phyloP scores from a whole-genome alignment of 257 asterid genomes.

The Scutellaria galericulata region DNA sequence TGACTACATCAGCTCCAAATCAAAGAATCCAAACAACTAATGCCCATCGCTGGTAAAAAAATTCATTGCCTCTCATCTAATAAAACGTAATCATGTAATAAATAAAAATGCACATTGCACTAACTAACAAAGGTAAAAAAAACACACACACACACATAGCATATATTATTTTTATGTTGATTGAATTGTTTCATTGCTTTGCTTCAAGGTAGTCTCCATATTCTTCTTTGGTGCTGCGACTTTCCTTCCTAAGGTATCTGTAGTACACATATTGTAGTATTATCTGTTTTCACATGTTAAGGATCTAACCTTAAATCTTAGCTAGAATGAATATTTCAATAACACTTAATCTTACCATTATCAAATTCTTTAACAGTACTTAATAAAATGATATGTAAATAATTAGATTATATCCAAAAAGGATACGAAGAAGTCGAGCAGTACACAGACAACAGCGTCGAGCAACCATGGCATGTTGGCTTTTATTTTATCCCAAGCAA shows the following conservation, averaged over 20 bases:
- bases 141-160: no score
- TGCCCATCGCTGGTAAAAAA: no score
- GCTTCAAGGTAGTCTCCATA: slow-evolving; percentile 38
- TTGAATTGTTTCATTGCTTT: slow-evolving; percentile 23
- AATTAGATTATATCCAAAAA: slow-evolving; percentile 12
- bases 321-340: background rate
- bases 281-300: slow-evolving; percentile 59
- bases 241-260: slow-evolving; percentile 47
- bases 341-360: no score
- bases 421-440: slow-evolving; percentile 94
- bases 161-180: no score
- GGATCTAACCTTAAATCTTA: slow-evolving; percentile 17
- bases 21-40: no score
- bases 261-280: slow-evolving; percentile 80
- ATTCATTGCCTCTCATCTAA: no score
- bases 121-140: no score
- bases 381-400: background rate
- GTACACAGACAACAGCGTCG: slow-evolving; percentile 84
- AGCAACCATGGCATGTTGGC: slow-evolving; percentile 96
- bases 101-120: background rate
- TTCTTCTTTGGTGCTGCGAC: slow-evolving; percentile 33
- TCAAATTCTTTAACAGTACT: background rate
- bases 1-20: no score
- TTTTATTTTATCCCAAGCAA: slow-evolving; percentile 67
- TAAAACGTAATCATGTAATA: no score